phyloP scores from a whole-genome alignment of 2,329 filamentous ascomycete genomes.

The Massarina eburnea region DNA sequence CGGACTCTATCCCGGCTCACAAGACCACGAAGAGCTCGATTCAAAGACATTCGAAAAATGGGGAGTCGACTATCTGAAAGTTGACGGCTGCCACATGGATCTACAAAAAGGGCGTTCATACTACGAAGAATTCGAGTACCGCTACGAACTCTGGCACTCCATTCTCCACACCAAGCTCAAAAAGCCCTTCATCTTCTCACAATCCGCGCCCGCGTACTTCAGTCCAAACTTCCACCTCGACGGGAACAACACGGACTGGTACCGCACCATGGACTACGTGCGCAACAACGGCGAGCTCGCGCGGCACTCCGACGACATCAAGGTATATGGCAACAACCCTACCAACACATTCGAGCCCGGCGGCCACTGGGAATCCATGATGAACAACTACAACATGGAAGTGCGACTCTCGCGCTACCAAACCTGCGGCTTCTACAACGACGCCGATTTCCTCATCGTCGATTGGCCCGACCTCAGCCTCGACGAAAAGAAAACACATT shows the following conservation, averaged over 20 bases:
- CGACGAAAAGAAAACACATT: conserved; percentile 42
- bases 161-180: conserved; percentile 39
- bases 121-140: conserved; percentile 24
- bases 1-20: conserved; percentile 47
- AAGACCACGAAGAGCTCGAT: conserved; percentile 47
- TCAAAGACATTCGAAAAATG: conserved; percentile 43
- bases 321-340: conserved; percentile 42
- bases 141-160: conserved; percentile 48
- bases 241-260: conserved; percentile 48
- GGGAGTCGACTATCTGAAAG: conserved; percentile 43
- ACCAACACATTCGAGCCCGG: conserved; percentile 27
- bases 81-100: conserved; percentile 23
- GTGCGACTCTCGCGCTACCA: conserved; percentile 47
- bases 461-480: conserved; percentile 39
- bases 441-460: conserved; percentile 44
- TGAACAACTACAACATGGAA: conserved; percentile 52
- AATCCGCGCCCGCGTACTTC: conserved; percentile 53
- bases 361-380: conserved; percentile 52
- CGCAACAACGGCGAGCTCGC: conserved; percentile 47
- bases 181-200: conserved; percentile 47
- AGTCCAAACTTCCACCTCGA: conserved; percentile 26
- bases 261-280: conserved; percentile 50
- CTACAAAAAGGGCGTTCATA: conserved; percentile 19
- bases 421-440: conserved; percentile 43
- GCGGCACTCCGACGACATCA: conserved; percentile 49